phyloP scores from a whole-genome alignment of 768 basidiomycete species.

The Tricholoma matsutake region DNA sequence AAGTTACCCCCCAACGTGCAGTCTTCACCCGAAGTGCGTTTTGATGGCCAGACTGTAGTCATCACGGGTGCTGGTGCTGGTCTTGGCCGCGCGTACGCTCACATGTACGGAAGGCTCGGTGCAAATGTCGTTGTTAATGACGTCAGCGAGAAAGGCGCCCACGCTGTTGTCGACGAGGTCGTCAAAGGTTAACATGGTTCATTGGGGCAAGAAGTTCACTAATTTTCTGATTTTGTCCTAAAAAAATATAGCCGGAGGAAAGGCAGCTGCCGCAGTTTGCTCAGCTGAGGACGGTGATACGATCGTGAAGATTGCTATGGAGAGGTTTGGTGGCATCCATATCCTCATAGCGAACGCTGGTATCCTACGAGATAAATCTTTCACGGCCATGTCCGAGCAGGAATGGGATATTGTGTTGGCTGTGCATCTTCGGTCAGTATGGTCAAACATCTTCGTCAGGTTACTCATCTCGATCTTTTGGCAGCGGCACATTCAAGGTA shows the following conservation, averaged over 20 bases:
- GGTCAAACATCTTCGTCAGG: not conserved
- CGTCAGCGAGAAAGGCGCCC: constrained; percentile 82
- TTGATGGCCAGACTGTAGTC: constrained; percentile 87
- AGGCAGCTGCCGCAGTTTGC: constrained; percentile 77
- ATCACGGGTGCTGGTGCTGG: constrained; percentile 95
- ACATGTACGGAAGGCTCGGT: constrained; percentile 90
- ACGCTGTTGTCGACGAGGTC: constrained; percentile 84
- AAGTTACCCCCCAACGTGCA: constrained; percentile 67
- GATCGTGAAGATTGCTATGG: constrained; percentile 83
- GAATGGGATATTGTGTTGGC: constrained; percentile 94
- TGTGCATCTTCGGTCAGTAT: constrained; percentile 68
- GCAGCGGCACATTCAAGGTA: constrained; percentile 79
- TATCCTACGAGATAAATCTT: constrained; percentile 90
- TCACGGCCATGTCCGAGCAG: constrained; percentile 81
- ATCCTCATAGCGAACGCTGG: constrained; percentile 92
- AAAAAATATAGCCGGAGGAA: constrained; percentile 70
- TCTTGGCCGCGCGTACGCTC: constrained; percentile 87
- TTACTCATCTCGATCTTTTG: not conserved
- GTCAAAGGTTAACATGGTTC: constrained; percentile 49
- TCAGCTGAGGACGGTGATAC: constrained; percentile 91
- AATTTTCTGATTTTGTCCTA: not conserved
- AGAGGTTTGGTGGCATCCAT: constrained; percentile 87
- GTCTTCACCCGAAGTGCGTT: constrained; percentile 66
- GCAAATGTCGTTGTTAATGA: constrained; percentile 98
- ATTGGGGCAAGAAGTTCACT: not conserved